Conservation (phyloP, 306 rosid species). For the Casuarina equisetifolia region DNA sequence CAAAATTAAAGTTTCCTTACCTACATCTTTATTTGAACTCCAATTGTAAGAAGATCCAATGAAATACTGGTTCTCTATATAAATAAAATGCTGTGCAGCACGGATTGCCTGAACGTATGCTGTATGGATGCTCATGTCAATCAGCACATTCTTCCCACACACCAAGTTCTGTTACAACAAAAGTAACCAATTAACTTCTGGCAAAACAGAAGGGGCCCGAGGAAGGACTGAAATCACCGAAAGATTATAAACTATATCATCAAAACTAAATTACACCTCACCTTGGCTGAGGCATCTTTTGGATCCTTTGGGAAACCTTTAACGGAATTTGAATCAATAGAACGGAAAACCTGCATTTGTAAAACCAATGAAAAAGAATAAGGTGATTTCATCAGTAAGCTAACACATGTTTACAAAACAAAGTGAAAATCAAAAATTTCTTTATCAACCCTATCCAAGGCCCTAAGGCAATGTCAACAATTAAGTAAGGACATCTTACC, state of each 20-base stretch:
- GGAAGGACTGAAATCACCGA: slow-evolving; percentile 16
- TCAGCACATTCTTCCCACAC: slow-evolving; percentile 93
- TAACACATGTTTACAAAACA: neutral
- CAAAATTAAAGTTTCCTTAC: slow-evolving; percentile 40
- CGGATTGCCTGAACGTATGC: slow-evolving; percentile 97
- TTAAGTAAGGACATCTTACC: slow-evolving; percentile 41
- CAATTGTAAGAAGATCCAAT: slow-evolving; percentile 93
- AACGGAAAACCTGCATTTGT: slow-evolving; percentile 78
- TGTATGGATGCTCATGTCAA: slow-evolving; percentile 98
- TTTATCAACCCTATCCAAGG: slow-evolving; percentile 16
- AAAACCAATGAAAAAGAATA: slow-evolving; percentile 24
- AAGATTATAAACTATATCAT: slow-evolving; percentile 22
- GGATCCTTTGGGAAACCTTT: slow-evolving; percentile 87
- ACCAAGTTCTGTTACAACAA: slow-evolving; percentile 67
- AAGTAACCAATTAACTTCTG: slow-evolving; percentile 24
- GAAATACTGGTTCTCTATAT: slow-evolving; percentile 94
- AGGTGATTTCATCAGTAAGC: slow-evolving; percentile 10
- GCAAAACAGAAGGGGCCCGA: slow-evolving; percentile 12
- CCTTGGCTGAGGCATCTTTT: slow-evolving; percentile 69
- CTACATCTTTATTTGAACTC: slow-evolving; percentile 70
- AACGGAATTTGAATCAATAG: slow-evolving; percentile 92
- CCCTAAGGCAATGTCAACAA: slow-evolving; percentile 16
- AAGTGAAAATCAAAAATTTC: neutral
- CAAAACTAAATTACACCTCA: slow-evolving; percentile 27
- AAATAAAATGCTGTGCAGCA: slow-evolving; percentile 90